Conservation (phyloP, 2,329 filamentous ascomycete species). For the Diaporthe citrichinensis region DNA sequence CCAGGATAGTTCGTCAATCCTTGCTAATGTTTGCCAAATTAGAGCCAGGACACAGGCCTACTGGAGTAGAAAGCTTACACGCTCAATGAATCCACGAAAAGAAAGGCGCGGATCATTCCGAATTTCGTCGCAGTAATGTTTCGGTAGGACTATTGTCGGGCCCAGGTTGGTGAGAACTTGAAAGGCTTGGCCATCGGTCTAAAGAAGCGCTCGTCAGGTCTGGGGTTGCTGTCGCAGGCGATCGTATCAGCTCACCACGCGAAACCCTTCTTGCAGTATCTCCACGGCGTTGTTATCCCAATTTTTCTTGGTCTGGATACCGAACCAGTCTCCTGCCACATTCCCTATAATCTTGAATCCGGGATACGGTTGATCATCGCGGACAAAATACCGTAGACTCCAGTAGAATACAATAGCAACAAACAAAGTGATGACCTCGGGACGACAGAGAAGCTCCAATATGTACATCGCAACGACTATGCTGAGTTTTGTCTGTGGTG, state of each 20-base stretch:
- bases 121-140: slow-evolving; percentile 9
- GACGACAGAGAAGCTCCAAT: neutral
- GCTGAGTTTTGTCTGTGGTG: neutral
- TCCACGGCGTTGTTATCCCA: neutral
- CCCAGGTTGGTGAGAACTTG: slow-evolving; percentile 11
- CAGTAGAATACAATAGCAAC: neutral
- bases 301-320: neutral
- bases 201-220: neutral
- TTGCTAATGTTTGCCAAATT: slow-evolving; percentile 5
- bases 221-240: neutral
- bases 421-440: neutral
- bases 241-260: neutral
- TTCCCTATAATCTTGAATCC: neutral
- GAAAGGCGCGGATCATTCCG: slow-evolving; percentile 7
- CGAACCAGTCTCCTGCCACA: slow-evolving; percentile 1
- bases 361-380: slow-evolving; percentile 1
- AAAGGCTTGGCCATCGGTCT: neutral
- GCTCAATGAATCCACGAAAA: slow-evolving; percentile 19
- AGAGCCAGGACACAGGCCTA: neutral
- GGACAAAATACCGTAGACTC: slow-evolving; percentile 4
- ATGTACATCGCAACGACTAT: slow-evolving; percentile 1
- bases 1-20: neutral
- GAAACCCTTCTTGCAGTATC: slow-evolving; percentile 4
- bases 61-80: neutral
- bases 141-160: slow-evolving; percentile 2